Evolutionary conservation across 2,329 filamentous ascomycete genomes (phyloP), one percentile per base, ranked within the genome.

Genomic region (Microdochium trichocladiopsis): DNA sequence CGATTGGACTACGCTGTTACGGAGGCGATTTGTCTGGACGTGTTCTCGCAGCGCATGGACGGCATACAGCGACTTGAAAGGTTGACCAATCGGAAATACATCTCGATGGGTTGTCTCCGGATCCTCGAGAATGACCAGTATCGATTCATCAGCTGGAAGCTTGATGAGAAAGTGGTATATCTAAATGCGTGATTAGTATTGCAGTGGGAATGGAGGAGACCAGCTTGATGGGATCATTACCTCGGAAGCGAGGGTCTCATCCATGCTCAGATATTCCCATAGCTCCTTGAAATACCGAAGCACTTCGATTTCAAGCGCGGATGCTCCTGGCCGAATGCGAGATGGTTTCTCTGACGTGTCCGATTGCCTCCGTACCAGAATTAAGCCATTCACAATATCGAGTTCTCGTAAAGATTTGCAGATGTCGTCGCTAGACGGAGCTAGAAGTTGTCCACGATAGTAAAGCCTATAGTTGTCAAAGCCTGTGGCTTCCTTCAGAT

Each of bases 221-320:
- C 23, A 24, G 25, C 14, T 21, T 3, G 24, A 47, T 16, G 25
- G 14, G 28, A 8, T 23, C 2, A n/a, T 58, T 73, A 87, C 84
- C 73, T 88, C 84, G 62, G 79, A 74, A 6, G 88, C 84, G 43
- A 90, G 72, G 49, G 72, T 75, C 53, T 92, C 84, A 47, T 88
- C 80, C 70, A 92, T 80, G 57, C 84, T 83, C 51, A 97, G 76
- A 61, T 93, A 87, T 45, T 83, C 80, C 77, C 94, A 96, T 23
- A 99, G 71, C 55, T 93, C 84, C 51, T 89, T 80, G 61, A 96
- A 95, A 66, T 95, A 88, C 53, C 84, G 79, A 58, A 94, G 73
- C 22, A 97, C 84, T 60, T 93, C 88, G 12, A 82, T 77, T 63
- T 97, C 90, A 2, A 97, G 78, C 33, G 72, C 78, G 56, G 73